These are phyloP conservation scores for Hypsizygus marmoreus DNA, from an alignment of 768 basidiomycete species.

Conservation along the genomic window DNA sequence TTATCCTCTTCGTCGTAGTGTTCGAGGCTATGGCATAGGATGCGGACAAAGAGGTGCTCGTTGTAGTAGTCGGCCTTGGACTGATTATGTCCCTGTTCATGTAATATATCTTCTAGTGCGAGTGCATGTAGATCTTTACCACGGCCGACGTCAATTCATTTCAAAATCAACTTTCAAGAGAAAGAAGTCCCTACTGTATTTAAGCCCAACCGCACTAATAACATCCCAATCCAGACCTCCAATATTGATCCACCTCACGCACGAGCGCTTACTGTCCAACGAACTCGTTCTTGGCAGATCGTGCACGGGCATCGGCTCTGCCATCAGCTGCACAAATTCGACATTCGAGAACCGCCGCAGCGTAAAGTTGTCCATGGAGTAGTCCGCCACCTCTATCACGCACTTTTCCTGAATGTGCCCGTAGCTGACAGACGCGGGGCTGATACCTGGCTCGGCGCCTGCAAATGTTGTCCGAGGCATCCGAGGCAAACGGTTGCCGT, in stretches of 20 bases:
- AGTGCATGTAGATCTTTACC: constrained; percentile 63
- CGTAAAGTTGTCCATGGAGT: constrained; percentile 46
- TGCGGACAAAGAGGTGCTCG: constrained; percentile 64
- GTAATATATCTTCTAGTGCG: constrained; percentile 65
- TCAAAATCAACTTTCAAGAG: too few species aligned
- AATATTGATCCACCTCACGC: constrained; percentile 67
- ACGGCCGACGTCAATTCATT: too few species aligned
- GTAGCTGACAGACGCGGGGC: constrained; percentile 51
- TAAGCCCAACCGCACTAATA: constrained; percentile 57
- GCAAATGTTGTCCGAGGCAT: constrained; percentile 30
- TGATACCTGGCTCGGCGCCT: constrained; percentile 67
- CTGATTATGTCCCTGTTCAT: constrained; percentile 50
- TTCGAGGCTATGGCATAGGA: constrained; percentile 52
- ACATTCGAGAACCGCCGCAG: constrained; percentile 50
- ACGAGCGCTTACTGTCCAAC: constrained; percentile 22
- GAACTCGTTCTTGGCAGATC: constrained; percentile 7
- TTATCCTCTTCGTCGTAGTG: constrained; percentile 5
- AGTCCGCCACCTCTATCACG: constrained; percentile 61
- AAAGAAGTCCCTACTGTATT: constrained; percentile 45
- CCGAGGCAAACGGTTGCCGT: too few species aligned
- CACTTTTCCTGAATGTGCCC: constrained; percentile 58
- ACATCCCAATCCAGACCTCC: constrained; percentile 66
- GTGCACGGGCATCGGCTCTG: constrained; percentile 24
- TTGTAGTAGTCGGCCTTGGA: constrained; percentile 50
- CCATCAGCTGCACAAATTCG: constrained; percentile 49